Evolutionary conservation across 257 asterid species (phyloP).

Genomic region (Ilex asprella): DNA sequence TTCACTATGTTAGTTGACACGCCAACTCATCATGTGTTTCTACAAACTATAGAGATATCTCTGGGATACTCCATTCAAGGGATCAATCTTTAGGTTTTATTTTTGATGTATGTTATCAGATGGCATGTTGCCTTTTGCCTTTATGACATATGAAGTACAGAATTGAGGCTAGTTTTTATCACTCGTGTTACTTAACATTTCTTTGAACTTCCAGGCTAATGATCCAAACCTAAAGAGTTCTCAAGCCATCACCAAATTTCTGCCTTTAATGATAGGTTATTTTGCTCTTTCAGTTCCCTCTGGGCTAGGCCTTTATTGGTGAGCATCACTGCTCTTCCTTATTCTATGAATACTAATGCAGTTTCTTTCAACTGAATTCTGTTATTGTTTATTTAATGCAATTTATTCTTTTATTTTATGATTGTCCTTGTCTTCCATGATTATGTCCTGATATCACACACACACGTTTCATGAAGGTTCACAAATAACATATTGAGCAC

Average conservation of each 20-base stretch:
- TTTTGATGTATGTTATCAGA: no score
- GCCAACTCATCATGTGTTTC: no score
- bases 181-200: neutral
- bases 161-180: no score
- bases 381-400: neutral
- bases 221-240: slow-evolving; percentile 84
- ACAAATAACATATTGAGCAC: slow-evolving; percentile 93
- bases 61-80: no score
- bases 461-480: slow-evolving; percentile 47
- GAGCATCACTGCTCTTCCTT: slow-evolving; percentile 12
- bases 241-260: slow-evolving; percentile 78
- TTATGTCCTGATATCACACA: neutral
- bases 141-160: no score
- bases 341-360: neutral
- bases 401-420: neutral
- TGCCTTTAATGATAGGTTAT: slow-evolving; percentile 93
- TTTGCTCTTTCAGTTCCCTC: slow-evolving; percentile 95
- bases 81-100: no score
- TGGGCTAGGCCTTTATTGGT: slow-evolving; percentile 97
- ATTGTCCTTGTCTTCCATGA: neutral
- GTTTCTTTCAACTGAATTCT: slow-evolving; percentile 1
- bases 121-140: no score
- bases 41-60: no score
- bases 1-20: no score
- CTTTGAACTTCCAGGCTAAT: slow-evolving; percentile 52